A percentile compares a stretch with the other conserved stretches of the same genome.
These are phyloP conservation scores for Protomyces inouyei DNA, from an alignment of 1,139 yeast genomes.

Conservation along the genomic window DNA sequence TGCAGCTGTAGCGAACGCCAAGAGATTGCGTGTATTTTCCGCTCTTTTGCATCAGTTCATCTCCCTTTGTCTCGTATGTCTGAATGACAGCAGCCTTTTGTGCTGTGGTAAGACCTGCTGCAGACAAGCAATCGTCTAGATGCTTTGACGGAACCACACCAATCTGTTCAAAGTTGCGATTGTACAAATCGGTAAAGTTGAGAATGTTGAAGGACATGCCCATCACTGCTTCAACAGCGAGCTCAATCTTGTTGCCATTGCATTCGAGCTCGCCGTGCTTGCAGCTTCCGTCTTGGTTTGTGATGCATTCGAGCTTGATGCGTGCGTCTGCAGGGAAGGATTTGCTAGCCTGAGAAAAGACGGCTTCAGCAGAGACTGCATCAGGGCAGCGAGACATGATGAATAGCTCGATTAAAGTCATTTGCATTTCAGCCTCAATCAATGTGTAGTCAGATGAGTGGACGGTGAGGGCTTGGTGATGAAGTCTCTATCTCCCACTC, in stretches of 20 bases:
- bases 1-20: conserved; percentile 9
- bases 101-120: not conserved
- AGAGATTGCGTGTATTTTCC: not conserved
- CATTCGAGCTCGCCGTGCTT: conserved; percentile 20
- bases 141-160: conserved; percentile 5
- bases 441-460: too few relatives aligned
- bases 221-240: not conserved
- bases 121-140: not conserved
- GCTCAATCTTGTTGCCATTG: conserved; percentile 5
- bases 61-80: not conserved
- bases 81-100: not conserved
- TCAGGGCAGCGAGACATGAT: conserved; percentile 22
- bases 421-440: not conserved
- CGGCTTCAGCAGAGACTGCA: conserved; percentile 2
- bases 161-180: not conserved
- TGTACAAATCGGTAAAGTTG: not conserved
- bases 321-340: not conserved
- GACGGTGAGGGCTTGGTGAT: too few relatives aligned
- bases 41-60: not conserved
- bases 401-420: conserved; percentile 6
- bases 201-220: not conserved
- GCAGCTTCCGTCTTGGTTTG: conserved; percentile 21
- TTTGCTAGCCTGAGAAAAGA: not conserved
- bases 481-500: too few relatives aligned
- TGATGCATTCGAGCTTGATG: conserved; percentile 9